Percentiles rank a stretch among this genome's conserved stretches.
phyloP scores from a whole-genome alignment of 345 rosid genomes.

The Angophora floribunda region DNA sequence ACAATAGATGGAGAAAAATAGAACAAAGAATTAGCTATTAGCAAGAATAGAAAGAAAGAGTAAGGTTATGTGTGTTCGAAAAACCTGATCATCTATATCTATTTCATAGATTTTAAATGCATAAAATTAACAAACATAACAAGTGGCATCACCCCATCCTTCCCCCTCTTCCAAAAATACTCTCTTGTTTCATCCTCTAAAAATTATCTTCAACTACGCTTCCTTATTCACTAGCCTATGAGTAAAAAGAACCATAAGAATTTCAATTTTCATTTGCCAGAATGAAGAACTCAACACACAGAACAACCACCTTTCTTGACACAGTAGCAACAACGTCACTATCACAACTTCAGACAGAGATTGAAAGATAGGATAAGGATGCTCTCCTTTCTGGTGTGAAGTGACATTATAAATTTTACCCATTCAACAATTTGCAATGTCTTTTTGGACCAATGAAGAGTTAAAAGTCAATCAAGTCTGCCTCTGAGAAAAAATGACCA shows the following conservation, averaged over 20 bases:
- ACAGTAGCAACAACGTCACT: background rate
- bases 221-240: background rate
- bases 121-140: background rate
- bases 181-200: background rate
- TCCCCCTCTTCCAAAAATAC: background rate
- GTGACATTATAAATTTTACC: background rate
- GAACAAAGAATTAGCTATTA: background rate
- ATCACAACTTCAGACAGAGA: background rate
- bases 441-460: background rate
- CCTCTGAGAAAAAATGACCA: background rate
- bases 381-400: background rate
- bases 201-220: background rate
- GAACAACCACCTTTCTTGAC: background rate
- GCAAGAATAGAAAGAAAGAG: background rate
- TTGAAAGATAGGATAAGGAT: background rate
- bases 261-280: background rate
- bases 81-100: background rate
- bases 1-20: background rate
- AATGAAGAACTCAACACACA: background rate
- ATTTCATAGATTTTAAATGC: background rate
- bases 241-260: background rate
- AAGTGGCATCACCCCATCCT: background rate
- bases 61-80: background rate
- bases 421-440: background rate
- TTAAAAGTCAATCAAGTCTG: background rate